Base-by-base conservation (phyloP, 2,329 filamentous ascomycete genomes). In the Penicillium capsulatum region DNA sequence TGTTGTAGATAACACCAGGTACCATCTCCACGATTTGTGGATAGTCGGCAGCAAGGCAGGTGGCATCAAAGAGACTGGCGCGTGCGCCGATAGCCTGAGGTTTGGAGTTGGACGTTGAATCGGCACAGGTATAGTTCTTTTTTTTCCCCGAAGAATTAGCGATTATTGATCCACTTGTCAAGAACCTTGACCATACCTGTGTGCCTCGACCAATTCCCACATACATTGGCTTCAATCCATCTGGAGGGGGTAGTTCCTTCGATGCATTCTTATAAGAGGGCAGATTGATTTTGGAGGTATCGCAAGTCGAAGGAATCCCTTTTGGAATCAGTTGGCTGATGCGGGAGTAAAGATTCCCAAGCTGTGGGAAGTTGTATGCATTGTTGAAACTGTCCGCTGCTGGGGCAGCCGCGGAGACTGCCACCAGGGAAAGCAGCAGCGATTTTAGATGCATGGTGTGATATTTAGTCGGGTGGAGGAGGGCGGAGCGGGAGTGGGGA, bases 71-170 rank as follows among this genome's bases (percentile, higher is more conserved):
- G 55, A 97, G 85, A 1, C 79, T 82, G 38, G 91, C 91, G 0
- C 87, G 60, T 38, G 91, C 91, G 48, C 91, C 91, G 34, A 73
- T 65, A 13, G 81, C 73, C 7, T 71, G 72, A 10, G 91, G 90
- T 0, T 68, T 68, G 0, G 79, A 76, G 3, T 76, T 76, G 2
- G 77, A 60, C 53, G 84, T 77, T 47, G 67, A 67, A 38, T 75
- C 69, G 42, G 77, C 72, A 73, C 91, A 96, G 36, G 87, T 94
- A 73, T 96, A 97, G 75, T 96, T 96, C 70, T 96, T 83, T 29
- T n/a, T n/a, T n/a, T n/a, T n/a, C n/a, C n/a, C n/a, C 24, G 14
- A n/a, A 17, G 38, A 28, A 37, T 43, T 28, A 55, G 49, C 32
- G 6, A 35, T 10, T 30, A 29, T n/a, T 31, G 26, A 28, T 28